Evolutionary conservation across 495 filamentous ascomycete species (phyloP), one percentile per base, ranked within the genome.

Genomic region (Podospora australis): DNA sequence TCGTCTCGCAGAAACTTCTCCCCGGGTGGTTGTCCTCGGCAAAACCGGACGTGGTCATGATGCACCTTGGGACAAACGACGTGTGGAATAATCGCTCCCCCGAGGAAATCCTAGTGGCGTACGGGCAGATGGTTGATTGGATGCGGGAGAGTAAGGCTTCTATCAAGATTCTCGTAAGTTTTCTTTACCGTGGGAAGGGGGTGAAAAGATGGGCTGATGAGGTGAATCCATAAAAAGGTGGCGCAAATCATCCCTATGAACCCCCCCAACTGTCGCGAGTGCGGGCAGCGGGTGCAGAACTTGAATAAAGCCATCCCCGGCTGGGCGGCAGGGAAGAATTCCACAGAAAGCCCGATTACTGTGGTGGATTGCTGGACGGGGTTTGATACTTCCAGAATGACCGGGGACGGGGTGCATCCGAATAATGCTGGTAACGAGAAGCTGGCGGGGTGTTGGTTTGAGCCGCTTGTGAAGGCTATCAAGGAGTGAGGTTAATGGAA

Each of bases 31-130:
- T 77, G 17, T 44, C 58, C 1, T 51, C 43, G 21, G 65, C 67
- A 2, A 55, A 62, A 5, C 67, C 72, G 0, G 67, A 74, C 45
- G 50, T 75, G 11, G 64, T 74, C 11, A 56, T 69, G 57, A 68
- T 70, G 68, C 71, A 74, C 58, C 52, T 77, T 10, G 72, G 72
- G 3, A 75, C 72, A 22, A 72, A 73, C 55, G 70, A 75, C 55
- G 63, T 75, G 14, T 73, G 67, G 60, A 63, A 57, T 35, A 66
- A 58, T 40, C 54, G 63, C 35, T 30, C 58, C 4, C 48, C 60
- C 3, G 28, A 14, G 14, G 60, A 60, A 35, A 72, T 76, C 32
- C 44, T 71, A 16, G 46, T 48, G 14, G 65, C 72, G 2, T 72
- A 61, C 45, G 2, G 9, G 30, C 13, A 11, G 30, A 36, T 16